Evolutionary conservation across 1,284 basidiomycete species (phyloP).

Genomic region (Naganishia sp.): DNA sequence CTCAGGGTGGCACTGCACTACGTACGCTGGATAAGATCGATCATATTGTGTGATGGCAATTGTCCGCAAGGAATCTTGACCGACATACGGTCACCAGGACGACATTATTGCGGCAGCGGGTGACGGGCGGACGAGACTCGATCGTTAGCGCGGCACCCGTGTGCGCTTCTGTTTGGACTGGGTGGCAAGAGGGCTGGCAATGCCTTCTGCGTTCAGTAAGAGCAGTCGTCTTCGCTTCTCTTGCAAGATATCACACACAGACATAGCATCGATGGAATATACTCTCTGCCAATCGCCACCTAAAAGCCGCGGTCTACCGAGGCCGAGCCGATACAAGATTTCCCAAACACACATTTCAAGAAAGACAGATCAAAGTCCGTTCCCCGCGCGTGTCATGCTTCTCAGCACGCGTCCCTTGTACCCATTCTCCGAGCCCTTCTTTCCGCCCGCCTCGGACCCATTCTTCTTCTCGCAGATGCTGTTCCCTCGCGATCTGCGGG

Average conservation of each 20-base stretch:
- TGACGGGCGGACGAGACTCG: not conserved
- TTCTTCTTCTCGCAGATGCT: constrained; percentile 5
- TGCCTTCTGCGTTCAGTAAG: too few species aligned
- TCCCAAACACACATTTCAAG: not conserved
- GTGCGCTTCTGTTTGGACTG: too few species aligned
- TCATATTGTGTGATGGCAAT: constrained; percentile 41
- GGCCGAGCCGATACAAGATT: not conserved
- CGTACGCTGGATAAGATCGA: constrained; percentile 52
- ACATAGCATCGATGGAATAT: too few species aligned
- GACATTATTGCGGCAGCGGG: not conserved
- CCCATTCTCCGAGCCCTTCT: constrained; percentile 11
- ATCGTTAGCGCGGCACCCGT: not conserved
- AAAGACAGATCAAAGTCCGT: constrained; percentile 3
- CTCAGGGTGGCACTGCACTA: not conserved
- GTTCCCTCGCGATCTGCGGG: constrained; percentile 1
- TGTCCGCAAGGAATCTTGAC: not conserved
- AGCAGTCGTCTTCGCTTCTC: too few species aligned
- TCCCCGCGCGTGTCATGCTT: constrained; percentile 25
- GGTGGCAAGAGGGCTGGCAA: too few species aligned
- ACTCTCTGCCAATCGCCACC: too few species aligned
- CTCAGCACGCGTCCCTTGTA: constrained; percentile 22
- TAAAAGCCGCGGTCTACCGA: too few species aligned
- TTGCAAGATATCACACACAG: too few species aligned
- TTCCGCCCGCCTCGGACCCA: not conserved
- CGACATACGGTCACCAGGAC: not conserved